Base-by-base conservation (phyloP, 2,329 filamentous ascomycete genomes). In the Fusarium pseudoanthophilum region DNA sequence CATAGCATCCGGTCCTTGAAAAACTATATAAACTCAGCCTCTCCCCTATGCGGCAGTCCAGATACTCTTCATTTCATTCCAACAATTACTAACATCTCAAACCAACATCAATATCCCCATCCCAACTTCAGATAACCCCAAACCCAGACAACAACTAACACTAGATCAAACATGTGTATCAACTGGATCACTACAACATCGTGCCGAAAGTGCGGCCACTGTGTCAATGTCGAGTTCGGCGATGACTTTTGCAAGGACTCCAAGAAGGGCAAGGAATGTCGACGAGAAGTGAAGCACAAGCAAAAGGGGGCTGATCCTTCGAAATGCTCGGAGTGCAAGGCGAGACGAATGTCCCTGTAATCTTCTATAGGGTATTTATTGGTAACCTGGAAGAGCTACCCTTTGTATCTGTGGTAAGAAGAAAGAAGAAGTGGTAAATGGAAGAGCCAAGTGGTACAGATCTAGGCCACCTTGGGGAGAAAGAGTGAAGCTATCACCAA, bases 381-480 rank as follows among this genome's bases (percentile, higher is more conserved):
- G 11, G 5, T 10, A 14, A 1, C 20, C 1, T 34, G 9, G 10
- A 21, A 11, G 14, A 53, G 2, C 5, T 37, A 28, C 9, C 7
- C 5, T 0, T 14, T 26, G 10, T 4, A 1, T 36, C 2, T 20
- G 4, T 9, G 32, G 7, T 52, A 14, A 26, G 11, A 7, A 9
- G 7, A 2, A 28, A 11, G n/a, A n/a, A n/a, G n/a, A n/a, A n/a
- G n/a, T n/a, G n/a, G n/a, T n/a, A n/a, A n/a, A n/a, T n/a, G n/a
- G n/a, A n/a, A n/a, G n/a, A n/a, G n/a, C n/a, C n/a, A n/a, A n/a
- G n/a, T n/a, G n/a, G n/a, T n/a, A n/a, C n/a, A n/a, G n/a, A n/a
- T n/a, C 2, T 11, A 2, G 7, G 24, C 7, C 2, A 11, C 7
- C 5, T 21, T 0, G 4, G 2, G 5, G 2, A 2, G 0, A 28